phyloP scores from a whole-genome alignment of 2,329 filamentous ascomycete species.

The Botrytis cinerea region DNA sequence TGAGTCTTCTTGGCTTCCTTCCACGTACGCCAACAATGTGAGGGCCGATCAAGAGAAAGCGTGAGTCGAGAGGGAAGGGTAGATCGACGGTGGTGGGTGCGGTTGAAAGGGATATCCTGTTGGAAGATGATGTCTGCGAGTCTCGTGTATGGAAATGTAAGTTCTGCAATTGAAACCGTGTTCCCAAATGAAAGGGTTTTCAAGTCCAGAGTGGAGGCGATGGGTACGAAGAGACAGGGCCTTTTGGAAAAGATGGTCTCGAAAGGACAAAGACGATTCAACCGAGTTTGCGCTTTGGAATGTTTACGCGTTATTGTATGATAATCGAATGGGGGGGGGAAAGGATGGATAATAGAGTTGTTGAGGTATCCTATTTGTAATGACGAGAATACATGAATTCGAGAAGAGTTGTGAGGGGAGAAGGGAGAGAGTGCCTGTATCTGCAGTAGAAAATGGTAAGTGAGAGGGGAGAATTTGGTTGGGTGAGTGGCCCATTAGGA shows the following conservation, averaged over 20 bases:
- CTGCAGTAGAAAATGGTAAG: constrained; percentile 6
- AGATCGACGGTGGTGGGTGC: constrained; percentile 8
- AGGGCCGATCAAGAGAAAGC: constrained; percentile 11
- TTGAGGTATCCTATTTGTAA: constrained; percentile 21
- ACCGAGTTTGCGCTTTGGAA: constrained; percentile 26
- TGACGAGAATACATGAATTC: constrained; percentile 3
- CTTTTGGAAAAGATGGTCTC: constrained; percentile 18
- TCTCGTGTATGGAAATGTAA: constrained; percentile 3
- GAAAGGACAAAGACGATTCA: constrained; percentile 24
- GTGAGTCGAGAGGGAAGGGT: neutral
- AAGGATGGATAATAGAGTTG: constrained; percentile 5
- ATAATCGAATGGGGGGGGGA: constrained; percentile 12
- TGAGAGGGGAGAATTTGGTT: constrained; percentile 19
- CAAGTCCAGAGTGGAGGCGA: constrained; percentile 24
- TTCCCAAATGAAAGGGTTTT: constrained; percentile 25
- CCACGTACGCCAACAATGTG: constrained; percentile 18
- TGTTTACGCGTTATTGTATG: constrained; percentile 20
- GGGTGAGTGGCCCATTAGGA: constrained; percentile 20
- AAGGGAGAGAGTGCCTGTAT: neutral
- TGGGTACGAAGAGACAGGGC: constrained; percentile 15
- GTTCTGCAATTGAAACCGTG: constrained; percentile 24
- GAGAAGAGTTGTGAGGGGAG: neutral
- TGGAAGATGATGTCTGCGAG: constrained; percentile 13
- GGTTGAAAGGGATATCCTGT: neutral
- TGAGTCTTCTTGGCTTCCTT: constrained; percentile 13